Base-by-base conservation (phyloP, 345 rosid species). In the Excoecaria cochinchinensis region DNA sequence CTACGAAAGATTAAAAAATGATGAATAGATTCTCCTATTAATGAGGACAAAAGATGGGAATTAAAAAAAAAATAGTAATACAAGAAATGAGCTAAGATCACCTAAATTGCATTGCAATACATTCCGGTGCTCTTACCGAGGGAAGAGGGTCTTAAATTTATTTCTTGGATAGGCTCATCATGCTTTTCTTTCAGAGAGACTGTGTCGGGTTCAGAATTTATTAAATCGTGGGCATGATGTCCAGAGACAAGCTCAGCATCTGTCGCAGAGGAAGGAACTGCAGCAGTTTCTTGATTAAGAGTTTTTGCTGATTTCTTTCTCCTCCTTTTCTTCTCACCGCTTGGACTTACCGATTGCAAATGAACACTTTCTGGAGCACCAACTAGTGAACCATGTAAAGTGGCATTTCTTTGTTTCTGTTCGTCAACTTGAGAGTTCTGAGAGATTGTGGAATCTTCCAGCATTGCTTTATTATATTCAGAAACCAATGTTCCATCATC, bases 241-340 rank as follows among this genome's bases (percentile, higher is more conserved):
- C 61, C 71, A 72, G 71, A 59, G 59, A 56, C 58, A 25, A 72
- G n/a, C 52, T 50, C 10, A 22, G 70, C 82, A 61, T 79, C 64
- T 73, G 77, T 59, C 22, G 31, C 44, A 12, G 42, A 57, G 66
- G 79, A 52, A 79, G 73, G 59, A n/a, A 53, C 69, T 40, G 31
- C 71, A 62, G 75, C 69, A 68, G 36, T 73, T 57, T 66, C 83
- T 69, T 70, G 77, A 80, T 56, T 61, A 44, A n/a, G 47, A 76
- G 58, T 24, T 50, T 80, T 40, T 69, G 76, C 22, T 11, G 78
- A 57, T 76, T 83, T 78, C 74, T 67, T 80, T 78, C 76, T 85
- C 69, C 76, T 74, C 75, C 75, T 87, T 78, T 22, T 70, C 42
- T 59, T 83, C 63, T 75, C 83, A 9, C 31, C 64, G 57, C 75